Percentiles rank a stretch among this genome's conserved stretches.
Conservation (phyloP, 441 rosid genomes). For the Adansonia madagascariensis region DNA sequence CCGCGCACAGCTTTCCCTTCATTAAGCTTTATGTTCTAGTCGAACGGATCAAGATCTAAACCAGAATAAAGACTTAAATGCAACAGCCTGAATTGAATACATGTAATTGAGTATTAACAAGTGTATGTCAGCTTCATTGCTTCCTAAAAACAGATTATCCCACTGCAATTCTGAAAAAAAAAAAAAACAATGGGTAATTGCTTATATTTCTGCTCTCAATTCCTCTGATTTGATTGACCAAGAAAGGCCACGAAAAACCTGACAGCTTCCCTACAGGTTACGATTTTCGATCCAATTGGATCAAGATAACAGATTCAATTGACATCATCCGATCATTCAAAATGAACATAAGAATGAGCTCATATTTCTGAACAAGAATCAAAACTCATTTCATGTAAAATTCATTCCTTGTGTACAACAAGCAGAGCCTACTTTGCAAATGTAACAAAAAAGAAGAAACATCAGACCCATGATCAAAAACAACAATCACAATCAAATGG, state of each 20-base stretch:
- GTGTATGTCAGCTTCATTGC: background rate
- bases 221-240: background rate
- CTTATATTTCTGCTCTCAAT: background rate
- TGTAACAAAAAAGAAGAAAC: background rate
- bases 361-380: background rate
- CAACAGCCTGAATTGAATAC: too few relatives aligned
- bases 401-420: conserved; percentile 9
- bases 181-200: too few relatives aligned
- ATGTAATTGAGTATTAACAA: background rate
- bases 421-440: background rate
- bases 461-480: conserved; percentile 38
- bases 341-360: background rate
- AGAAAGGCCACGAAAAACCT: background rate
- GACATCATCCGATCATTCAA: background rate
- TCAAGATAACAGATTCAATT: too few relatives aligned
- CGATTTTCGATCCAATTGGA: background rate
- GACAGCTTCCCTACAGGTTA: background rate
- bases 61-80: too few relatives aligned
- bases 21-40: background rate
- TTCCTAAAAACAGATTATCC: background rate
- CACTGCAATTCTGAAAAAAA: background rate
- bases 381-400: background rate
- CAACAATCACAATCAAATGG: conserved; percentile 86
- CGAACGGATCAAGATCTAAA: background rate
- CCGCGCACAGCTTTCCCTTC: background rate